Base-by-base conservation (phyloP, 148 eudicot genomes). In the Nepenthes mirabilis region DNA sequence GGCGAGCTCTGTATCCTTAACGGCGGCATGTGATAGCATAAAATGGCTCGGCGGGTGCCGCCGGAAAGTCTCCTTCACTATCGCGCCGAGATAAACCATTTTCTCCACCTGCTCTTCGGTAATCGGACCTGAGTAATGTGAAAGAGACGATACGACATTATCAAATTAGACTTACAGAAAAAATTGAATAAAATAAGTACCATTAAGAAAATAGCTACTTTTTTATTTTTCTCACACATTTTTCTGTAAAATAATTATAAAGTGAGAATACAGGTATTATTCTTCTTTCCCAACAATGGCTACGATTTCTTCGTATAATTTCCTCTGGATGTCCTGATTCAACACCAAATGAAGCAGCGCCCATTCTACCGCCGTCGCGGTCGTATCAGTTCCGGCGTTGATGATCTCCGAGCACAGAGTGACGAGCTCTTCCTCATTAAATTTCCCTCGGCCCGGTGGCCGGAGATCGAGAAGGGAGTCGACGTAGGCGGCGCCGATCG, bases 21-120 rank as follows among this genome's bases (percentile, higher is more conserved):
- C 73, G 2, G 88, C 85, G 1, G 91, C 79, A 48, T 93, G 96
- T 0, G 98, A 93, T 33, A 93, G 47, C 49, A 93, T 56, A 64
- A 93, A 93, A 65, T 93, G 98, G 68, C 98, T 93, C 0, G 98
- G 98, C 0, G 98, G 98, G 69, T 86, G 98, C 8, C 96, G 68
- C 32, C 98, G 69, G 59, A 93, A 72, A 0, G 98, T 93, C 47
- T 93, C 98, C 62, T 93, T 93, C 45, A 93, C 75, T 32, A 93
- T 64, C 0, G 98, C 98, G 0, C 64, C 72, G 11, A 93, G 77
- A 56, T 82, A 93, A 0, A 69, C 72, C 98, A 93, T 86, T 33
- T 77, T 80, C 45, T 85, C 96, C 0, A 88, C 82, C 1, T 88
- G 79, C 1, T 56, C 58, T 37, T 93, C 98, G 0, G 67, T 60